phyloP scores from a whole-genome alignment of 2,329 filamentous ascomycete species.

The Mycocentrospora acerina region DNA sequence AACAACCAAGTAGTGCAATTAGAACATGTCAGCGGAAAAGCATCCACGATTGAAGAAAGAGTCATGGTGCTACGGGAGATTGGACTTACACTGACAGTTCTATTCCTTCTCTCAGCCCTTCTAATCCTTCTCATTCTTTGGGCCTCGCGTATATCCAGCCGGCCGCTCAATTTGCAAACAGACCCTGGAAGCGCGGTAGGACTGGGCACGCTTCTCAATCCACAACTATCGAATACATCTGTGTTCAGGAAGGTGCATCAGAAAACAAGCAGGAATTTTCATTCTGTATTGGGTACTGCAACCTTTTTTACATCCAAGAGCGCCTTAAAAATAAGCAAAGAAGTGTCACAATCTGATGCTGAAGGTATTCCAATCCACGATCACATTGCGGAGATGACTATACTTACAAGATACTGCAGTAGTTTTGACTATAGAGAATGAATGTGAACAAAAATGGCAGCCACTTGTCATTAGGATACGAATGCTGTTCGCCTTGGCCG shows the following conservation, averaged over 20 bases:
- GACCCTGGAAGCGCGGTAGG: slow-evolving; percentile 20
- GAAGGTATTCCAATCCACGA: slow-evolving; percentile 1
- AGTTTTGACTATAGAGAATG: not conserved
- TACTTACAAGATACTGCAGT: not conserved
- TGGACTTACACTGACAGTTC: slow-evolving; percentile 10
- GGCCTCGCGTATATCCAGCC: slow-evolving; percentile 10
- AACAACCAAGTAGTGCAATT: slow-evolving; percentile 1
- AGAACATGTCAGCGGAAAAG: slow-evolving; percentile 3
- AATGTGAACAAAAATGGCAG: slow-evolving; percentile 10
- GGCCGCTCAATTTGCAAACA: slow-evolving; percentile 15
- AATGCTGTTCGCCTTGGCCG: slow-evolving; percentile 8
- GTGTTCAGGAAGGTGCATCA: slow-evolving; percentile 10
- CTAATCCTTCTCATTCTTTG: slow-evolving; percentile 11
- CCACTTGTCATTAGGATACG: slow-evolving; percentile 11
- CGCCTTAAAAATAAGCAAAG: slow-evolving; percentile 2
- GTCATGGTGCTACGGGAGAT: slow-evolving; percentile 18
- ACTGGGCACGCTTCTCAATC: slow-evolving; percentile 7
- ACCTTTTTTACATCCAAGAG: slow-evolving; percentile 10
- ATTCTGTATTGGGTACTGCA: slow-evolving; percentile 5
- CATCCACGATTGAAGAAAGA: slow-evolving; percentile 7
- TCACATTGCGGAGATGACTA: not conserved
- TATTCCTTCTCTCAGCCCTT: slow-evolving; percentile 15
- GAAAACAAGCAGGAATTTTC: slow-evolving; percentile 4
- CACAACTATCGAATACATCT: not conserved
- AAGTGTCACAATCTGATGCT: not conserved